Base-by-base conservation (phyloP, 345 rosid genomes). In the Jatropha curcas region DNA sequence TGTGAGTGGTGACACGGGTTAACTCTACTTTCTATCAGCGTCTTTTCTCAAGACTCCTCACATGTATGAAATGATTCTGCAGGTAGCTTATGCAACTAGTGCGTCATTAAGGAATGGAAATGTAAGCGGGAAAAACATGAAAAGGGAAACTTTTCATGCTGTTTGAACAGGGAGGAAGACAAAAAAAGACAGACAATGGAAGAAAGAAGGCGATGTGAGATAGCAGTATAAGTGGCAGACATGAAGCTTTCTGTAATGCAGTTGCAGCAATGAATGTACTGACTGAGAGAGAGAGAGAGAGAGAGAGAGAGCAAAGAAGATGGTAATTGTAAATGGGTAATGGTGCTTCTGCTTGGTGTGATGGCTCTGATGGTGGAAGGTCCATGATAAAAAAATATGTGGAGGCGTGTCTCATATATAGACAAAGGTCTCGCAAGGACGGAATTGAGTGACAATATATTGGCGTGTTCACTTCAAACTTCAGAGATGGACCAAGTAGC, bases 181-280 rank as follows among this genome's bases (percentile, higher is more conserved):
- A 61, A 61, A 60, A 58, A 8, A 33, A 71, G 81, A 76, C 71
- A 48, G 48, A 48, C 75, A 45, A 61, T 11, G 31, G 75, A 72
- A 24, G 76, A 53, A 71, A 66, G 59, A 76, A 74, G 13, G 37
- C 10, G 20, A 75, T 76, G n/a, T 71, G 74, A 65, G 70, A 51
- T 22, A 62, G 75, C 77, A 79, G 65, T 41, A 78, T 62, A 76
- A 88, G 92, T 89, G 97, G 95, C 82, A 84, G 89, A 88, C 98
- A 87, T 51, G 84, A 74, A 76, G 78, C 51, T 80, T 75, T 73
- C 74, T 35, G 84, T 70, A 77, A 84, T 85, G 84, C 82, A 63
- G 81, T 35, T 65, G 80, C 84, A 83, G 74, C 45, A 37, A 59
- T 53, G 74, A 72, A 80, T 75, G 22, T 56, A 13, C 65, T 73